Evolutionary conservation across 257 asterid species (phyloP).

Genomic region (Penstemon newberryi): DNA sequence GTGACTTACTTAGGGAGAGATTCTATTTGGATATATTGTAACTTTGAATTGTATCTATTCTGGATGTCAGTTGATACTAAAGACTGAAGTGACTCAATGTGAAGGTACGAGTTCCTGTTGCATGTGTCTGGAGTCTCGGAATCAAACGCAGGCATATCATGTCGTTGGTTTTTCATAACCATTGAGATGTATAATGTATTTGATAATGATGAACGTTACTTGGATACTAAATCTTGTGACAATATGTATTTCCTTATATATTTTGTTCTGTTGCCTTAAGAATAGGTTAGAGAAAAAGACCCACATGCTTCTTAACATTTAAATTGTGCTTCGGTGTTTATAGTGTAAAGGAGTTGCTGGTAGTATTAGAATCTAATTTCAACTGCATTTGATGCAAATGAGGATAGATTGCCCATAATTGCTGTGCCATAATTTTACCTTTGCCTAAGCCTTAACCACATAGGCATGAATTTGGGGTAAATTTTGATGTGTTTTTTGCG

Average conservation of each 20-base stretch:
- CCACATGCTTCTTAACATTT: neutral
- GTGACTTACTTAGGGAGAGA: neutral
- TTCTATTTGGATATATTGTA: neutral
- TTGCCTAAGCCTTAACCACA: too few species aligned
- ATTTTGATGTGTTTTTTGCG: too few species aligned
- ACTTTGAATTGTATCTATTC: neutral
- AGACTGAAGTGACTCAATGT: slow-evolving; percentile 5
- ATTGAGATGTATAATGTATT: neutral
- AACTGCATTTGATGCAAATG: neutral
- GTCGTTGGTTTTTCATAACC: neutral
- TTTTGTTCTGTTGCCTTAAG: neutral
- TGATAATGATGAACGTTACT: neutral
- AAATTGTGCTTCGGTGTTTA: neutral
- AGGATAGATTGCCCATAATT: neutral
- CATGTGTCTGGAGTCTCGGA: neutral
- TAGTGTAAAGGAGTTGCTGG: neutral
- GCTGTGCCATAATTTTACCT: neutral
- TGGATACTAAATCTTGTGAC: neutral
- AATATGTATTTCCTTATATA: neutral
- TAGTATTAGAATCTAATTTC: neutral
- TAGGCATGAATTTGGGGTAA: too few species aligned
- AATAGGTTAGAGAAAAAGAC: neutral
- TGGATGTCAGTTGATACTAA: neutral
- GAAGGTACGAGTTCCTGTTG: neutral
- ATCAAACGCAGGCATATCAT: neutral